Percentiles rank a stretch among this genome's conserved stretches.
Conservation (phyloP, 1,284 basidiomycete species). For the Heterobasidion irregulare region DNA sequence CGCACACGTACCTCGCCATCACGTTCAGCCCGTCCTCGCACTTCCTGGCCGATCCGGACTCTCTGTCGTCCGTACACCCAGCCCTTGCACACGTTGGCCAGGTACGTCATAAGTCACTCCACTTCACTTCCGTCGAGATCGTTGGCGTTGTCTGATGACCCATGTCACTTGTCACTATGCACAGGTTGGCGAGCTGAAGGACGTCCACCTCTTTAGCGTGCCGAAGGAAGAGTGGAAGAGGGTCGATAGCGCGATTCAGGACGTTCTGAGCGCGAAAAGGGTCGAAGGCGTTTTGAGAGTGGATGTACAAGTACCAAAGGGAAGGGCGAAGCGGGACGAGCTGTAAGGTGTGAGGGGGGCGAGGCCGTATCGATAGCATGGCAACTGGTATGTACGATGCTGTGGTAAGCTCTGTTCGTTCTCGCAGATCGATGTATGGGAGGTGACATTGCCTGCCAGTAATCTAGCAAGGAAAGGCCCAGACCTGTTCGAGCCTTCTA, state of each 20-base stretch:
- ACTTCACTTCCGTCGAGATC: not conserved
- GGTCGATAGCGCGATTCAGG: constrained; percentile 13
- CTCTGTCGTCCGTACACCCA: constrained; percentile 15
- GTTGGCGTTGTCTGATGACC: not conserved
- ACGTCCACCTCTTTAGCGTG: constrained; percentile 23
- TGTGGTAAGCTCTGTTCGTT: too few species aligned
- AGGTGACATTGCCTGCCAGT: too few species aligned
- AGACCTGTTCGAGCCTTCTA: too few species aligned
- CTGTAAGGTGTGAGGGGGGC: not conserved
- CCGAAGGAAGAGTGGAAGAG: constrained; percentile 18
- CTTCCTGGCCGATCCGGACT: constrained; percentile 14
- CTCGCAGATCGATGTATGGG: too few species aligned
- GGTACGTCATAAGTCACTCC: constrained; percentile 1
- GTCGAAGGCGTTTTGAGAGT: constrained; percentile 19
- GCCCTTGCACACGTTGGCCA: constrained; percentile 16
- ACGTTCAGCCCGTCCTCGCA: constrained; percentile 17
- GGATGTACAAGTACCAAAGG: constrained; percentile 20
- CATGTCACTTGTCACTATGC: not conserved
- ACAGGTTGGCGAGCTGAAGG: constrained; percentile 18
- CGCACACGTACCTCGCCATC: constrained; percentile 20
- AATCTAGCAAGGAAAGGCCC: too few species aligned
- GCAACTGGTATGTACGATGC: not conserved
- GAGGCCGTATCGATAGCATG: not conserved
- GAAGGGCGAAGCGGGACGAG: constrained; percentile 19
- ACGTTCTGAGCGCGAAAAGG: constrained; percentile 10